Base-by-base conservation (phyloP, 106 monocot species). In the Agapanthus africanus region DNA sequence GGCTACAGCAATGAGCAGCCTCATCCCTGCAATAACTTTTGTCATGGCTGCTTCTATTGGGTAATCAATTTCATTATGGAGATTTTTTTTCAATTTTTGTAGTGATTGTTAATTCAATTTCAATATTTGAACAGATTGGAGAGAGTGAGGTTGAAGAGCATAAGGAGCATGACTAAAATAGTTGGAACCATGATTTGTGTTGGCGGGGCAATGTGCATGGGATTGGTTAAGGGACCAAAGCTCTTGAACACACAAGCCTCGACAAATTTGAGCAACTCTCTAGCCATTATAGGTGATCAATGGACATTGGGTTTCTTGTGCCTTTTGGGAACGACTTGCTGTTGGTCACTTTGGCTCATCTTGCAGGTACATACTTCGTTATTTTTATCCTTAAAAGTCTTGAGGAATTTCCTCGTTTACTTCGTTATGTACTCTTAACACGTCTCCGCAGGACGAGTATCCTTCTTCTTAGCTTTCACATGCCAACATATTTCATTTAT, bases 341-440 rank as follows among this genome's bases (percentile, higher is more conserved):
- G 80, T 70, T 86, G 86, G 86, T 82, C 86, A 4, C n/a, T 74
- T 39, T 82, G 86, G 86, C 76, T 86, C 23, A 82, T 86, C 28
- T 32, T 82, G 54, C 86, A 86, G 85, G 85, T 78, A n/a, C n/a
- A n/a, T n/a, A n/a, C n/a, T n/a, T n/a, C n/a, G n/a, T n/a, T n/a
- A n/a, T n/a, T n/a, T n/a, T n/a, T n/a, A n/a, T n/a, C n/a, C n/a
- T n/a, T n/a, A n/a, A n/a, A n/a, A n/a, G n/a, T n/a, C n/a, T n/a
- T n/a, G n/a, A n/a, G n/a, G n/a, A n/a, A n/a, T n/a, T n/a, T n/a
- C n/a, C n/a, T n/a, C n/a, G n/a, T n/a, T n/a, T n/a, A n/a, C n/a
- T n/a, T n/a, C n/a, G n/a, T n/a, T n/a, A n/a, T n/a, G n/a, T n/a
- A n/a, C n/a, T n/a, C n/a, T n/a, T 16, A n/a, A n/a, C n/a, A n/a